Conservation (phyloP, 768 basidiomycete genomes). For the Tulasnella sp. region DNA sequence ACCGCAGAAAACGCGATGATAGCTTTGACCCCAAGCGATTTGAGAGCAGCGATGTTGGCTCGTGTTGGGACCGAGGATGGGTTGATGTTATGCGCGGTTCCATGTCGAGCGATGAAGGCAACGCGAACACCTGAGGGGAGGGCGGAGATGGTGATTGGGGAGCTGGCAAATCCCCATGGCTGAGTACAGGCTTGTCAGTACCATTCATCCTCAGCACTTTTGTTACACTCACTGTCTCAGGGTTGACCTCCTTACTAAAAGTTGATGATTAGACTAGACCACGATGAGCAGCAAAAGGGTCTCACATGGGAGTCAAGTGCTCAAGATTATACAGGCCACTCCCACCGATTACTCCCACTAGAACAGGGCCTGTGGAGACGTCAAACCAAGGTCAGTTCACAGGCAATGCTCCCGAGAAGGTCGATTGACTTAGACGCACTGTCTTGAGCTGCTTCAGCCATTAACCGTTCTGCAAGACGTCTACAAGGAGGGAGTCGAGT, state of each 20-base stretch:
- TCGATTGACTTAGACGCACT: background rate
- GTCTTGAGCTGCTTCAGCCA: background rate
- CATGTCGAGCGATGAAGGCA: slow-evolving; percentile 92
- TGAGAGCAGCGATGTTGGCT: slow-evolving; percentile 94
- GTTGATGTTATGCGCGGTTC: slow-evolving; percentile 67
- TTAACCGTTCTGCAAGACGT: background rate
- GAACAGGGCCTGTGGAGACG: slow-evolving; percentile 37
- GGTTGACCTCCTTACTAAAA: slow-evolving; percentile 67
- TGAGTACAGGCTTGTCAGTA: slow-evolving; percentile 36
- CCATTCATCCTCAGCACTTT: background rate
- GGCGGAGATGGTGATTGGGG: slow-evolving; percentile 87
- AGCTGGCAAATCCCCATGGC: slow-evolving; percentile 92
- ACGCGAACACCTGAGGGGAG: slow-evolving; percentile 75
- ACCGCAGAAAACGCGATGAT: slow-evolving; percentile 95
- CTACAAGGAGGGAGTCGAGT: background rate
- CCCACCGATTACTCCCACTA: slow-evolving; percentile 88
- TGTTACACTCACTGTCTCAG: slow-evolving; percentile 54
- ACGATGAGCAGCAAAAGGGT: slow-evolving; percentile 29
- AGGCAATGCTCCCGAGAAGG: background rate
- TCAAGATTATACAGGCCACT: slow-evolving; percentile 91
- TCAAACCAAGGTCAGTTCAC: slow-evolving; percentile 39
- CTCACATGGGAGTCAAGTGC: slow-evolving; percentile 83
- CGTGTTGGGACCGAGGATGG: slow-evolving; percentile 80
- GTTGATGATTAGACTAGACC: background rate
- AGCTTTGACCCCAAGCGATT: slow-evolving; percentile 82